Conservation (phyloP, 2,329 filamentous ascomycete genomes). For the Parastagonospora avenae region DNA sequence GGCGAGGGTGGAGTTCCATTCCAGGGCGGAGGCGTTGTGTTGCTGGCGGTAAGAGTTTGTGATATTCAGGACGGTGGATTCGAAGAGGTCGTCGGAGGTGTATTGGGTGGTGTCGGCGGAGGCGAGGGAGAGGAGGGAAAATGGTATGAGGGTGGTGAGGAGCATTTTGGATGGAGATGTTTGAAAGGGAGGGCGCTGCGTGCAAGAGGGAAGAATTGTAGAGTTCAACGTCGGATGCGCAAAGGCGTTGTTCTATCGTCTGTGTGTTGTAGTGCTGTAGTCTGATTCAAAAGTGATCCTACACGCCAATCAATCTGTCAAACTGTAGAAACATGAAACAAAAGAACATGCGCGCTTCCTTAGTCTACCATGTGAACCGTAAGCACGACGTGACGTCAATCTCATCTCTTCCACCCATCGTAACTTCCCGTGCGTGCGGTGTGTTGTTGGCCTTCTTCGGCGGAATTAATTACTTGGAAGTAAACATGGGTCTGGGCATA, state of each 20-base stretch:
- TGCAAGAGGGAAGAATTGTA: neutral
- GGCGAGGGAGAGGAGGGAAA: neutral
- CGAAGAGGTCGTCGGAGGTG: slow-evolving; percentile 42
- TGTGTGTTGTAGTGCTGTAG: no score
- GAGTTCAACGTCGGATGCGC: neutral
- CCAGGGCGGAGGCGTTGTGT: slow-evolving; percentile 42
- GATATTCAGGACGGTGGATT: slow-evolving; percentile 61
- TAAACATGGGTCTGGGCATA: neutral
- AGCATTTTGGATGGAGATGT: no score
- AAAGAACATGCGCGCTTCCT: neutral
- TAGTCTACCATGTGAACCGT: neutral
- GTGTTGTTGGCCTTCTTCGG: neutral
- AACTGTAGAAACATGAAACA: neutral
- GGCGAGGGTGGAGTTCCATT: slow-evolving; percentile 69
- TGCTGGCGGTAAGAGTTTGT: slow-evolving; percentile 66
- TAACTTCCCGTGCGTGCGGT: neutral
- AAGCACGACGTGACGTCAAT: neutral
- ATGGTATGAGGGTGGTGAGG: neutral
- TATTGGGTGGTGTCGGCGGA: neutral
- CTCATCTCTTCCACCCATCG: neutral
- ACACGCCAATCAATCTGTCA: no score
- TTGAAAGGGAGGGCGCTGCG: no score
- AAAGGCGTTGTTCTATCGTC: no score
- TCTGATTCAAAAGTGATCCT: no score
- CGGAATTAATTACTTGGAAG: slow-evolving; percentile 2